Evolutionary conservation across 2,329 filamentous ascomycete species (phyloP).

Genomic region (Exserohilum rostratum): DNA sequence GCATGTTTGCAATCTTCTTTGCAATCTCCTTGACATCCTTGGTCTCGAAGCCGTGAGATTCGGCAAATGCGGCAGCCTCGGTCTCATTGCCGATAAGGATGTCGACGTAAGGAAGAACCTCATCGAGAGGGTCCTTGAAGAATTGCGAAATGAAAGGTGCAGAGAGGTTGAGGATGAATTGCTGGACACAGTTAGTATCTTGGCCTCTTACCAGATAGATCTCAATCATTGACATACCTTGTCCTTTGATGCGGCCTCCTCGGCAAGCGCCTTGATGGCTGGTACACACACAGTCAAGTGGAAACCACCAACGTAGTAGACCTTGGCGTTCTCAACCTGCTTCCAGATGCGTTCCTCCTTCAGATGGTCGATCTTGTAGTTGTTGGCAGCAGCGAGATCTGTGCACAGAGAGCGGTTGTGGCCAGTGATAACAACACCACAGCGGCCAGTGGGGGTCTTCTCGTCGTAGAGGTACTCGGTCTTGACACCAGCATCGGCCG

Average conservation of each 20-base stretch:
- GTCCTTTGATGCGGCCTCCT: conserved; percentile 86
- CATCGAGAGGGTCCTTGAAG: conserved; percentile 95
- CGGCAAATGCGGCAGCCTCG: conserved; percentile 86
- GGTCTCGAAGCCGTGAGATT: conserved; percentile 74
- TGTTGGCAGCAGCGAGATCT: conserved; percentile 93
- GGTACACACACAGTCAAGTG: conserved; percentile 96
- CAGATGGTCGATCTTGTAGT: conserved; percentile 93
- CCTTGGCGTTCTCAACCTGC: conserved; percentile 83
- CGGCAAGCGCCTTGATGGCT: conserved; percentile 85
- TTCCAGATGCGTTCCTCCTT: conserved; percentile 91
- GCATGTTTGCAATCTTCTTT: conserved; percentile 81
- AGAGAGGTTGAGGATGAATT: conserved; percentile 87
- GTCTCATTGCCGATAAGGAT: conserved; percentile 97
- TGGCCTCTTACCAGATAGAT: conserved; percentile 14
- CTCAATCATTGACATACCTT: conserved; percentile 63
- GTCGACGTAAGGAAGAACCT: conserved; percentile 88
- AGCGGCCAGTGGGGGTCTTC: conserved; percentile 84
- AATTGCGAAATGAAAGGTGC: conserved; percentile 96
- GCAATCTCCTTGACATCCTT: conserved; percentile 85
- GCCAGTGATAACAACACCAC: conserved; percentile 94
- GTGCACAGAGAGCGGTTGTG: conserved; percentile 95
- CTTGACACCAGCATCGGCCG: conserved; percentile 83
- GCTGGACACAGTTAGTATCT: conserved; percentile 43
- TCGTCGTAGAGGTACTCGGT: conserved; percentile 95
- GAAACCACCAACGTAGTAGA: conserved; percentile 94